Evolutionary conservation across 257 asterid genomes (phyloP).

Genomic region (Handroanthus guayacan): DNA sequence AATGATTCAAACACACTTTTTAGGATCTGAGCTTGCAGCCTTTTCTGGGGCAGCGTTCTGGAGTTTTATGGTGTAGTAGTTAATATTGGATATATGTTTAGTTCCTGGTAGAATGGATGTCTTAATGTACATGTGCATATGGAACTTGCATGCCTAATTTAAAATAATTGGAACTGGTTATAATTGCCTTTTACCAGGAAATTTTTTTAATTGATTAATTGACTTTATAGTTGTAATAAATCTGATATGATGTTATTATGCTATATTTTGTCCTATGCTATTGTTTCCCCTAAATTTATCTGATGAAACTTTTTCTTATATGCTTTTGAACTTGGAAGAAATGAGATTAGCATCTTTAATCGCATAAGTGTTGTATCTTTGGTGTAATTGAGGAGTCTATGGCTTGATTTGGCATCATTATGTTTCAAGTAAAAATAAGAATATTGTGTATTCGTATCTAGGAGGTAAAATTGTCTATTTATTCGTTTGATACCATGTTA

Average conservation of each 20-base stretch:
- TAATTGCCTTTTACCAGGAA: constrained; percentile 10
- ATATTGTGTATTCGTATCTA: constrained; percentile 10
- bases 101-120: constrained; percentile 20
- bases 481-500: constrained; percentile 24
- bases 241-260: constrained; percentile 3
- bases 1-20: constrained; percentile 12
- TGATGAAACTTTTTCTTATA: constrained; percentile 4
- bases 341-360: not conserved
- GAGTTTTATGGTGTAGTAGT: constrained; percentile 16
- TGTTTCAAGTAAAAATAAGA: constrained; percentile 16
- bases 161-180: not conserved
- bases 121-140: constrained; percentile 1
- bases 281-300: constrained; percentile 10
- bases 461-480: constrained; percentile 17
- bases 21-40: constrained; percentile 23
- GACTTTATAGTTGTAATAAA: constrained; percentile 16
- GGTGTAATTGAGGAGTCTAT: constrained; percentile 8
- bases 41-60: not conserved
- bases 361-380: constrained; percentile 5
- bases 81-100: constrained; percentile 13
- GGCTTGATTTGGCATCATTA: constrained; percentile 1
- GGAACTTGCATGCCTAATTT: constrained; percentile 4
- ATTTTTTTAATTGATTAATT: constrained; percentile 24
- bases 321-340: not conserved
- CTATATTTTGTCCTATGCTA: not conserved